phyloP scores from a whole-genome alignment of 2,329 filamentous ascomycete species.

The Torrubiella hemipterigena region DNA sequence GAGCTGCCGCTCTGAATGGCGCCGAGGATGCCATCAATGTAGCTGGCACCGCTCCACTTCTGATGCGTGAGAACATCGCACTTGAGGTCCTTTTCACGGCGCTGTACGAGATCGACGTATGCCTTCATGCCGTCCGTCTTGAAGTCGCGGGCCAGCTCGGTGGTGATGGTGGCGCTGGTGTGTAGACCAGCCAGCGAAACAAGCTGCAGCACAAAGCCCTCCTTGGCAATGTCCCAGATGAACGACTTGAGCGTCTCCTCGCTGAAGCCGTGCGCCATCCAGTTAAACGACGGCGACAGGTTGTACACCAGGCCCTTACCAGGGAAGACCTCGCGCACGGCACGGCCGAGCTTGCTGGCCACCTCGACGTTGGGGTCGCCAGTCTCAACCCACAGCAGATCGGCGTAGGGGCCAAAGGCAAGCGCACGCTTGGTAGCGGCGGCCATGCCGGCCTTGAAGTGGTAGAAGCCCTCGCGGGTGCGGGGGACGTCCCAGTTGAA shows the following conservation, averaged over 20 bases:
- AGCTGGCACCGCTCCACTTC: slow-evolving; percentile 60
- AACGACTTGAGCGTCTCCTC: slow-evolving; percentile 76
- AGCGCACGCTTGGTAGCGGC: slow-evolving; percentile 89
- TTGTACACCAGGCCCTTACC: slow-evolving; percentile 94
- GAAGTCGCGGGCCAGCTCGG: slow-evolving; percentile 71
- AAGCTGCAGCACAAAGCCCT: slow-evolving; percentile 65
- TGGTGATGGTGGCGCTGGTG: slow-evolving; percentile 50
- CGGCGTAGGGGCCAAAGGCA: slow-evolving; percentile 82
- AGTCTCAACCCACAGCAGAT: slow-evolving; percentile 95
- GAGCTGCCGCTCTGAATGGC: slow-evolving; percentile 86
- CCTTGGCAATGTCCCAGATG: slow-evolving; percentile 88
- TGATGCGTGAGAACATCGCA: slow-evolving; percentile 93
- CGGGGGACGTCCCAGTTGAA: slow-evolving; percentile 49
- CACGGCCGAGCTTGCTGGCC: slow-evolving; percentile 59
- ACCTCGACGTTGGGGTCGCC: slow-evolving; percentile 76
- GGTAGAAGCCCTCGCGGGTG: slow-evolving; percentile 88
- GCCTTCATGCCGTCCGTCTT: slow-evolving; percentile 91
- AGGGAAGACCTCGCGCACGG: slow-evolving; percentile 59
- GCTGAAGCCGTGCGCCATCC: slow-evolving; percentile 90
- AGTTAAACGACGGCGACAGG: slow-evolving; percentile 93
- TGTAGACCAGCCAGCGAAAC: slow-evolving; percentile 56
- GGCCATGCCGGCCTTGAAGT: slow-evolving; percentile 71
- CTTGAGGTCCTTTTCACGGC: slow-evolving; percentile 77
- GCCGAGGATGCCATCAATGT: slow-evolving; percentile 83
- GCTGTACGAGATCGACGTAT: slow-evolving; percentile 89